Conservation (phyloP, 2,329 filamentous ascomycete species). For the Hirsutella thompsonii region DNA sequence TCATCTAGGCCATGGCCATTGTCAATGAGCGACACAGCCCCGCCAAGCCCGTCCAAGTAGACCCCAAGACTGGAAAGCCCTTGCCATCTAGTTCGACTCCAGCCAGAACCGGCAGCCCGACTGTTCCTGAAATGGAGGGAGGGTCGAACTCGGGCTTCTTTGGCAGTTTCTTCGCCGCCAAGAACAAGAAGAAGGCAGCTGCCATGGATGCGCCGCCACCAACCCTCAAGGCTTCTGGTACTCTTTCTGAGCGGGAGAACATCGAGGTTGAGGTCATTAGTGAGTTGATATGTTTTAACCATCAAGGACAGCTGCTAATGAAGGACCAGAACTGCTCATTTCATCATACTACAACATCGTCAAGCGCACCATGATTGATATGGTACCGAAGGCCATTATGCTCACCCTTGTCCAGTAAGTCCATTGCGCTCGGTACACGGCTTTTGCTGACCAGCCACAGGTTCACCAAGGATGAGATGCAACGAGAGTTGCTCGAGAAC, state of each 20-base stretch:
- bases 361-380: slow-evolving; percentile 96
- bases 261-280: slow-evolving; percentile 98
- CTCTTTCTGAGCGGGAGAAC: slow-evolving; percentile 81
- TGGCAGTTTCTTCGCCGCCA: slow-evolving; percentile 94
- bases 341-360: slow-evolving; percentile 98
- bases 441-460: slow-evolving; percentile 30
- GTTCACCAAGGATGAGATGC: slow-evolving; percentile 96
- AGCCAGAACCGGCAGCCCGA: slow-evolving; percentile 63
- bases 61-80: slow-evolving; percentile 97
- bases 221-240: slow-evolving; percentile 87
- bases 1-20: slow-evolving; percentile 73
- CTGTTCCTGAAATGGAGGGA: slow-evolving; percentile 38
- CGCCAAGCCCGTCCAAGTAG: slow-evolving; percentile 80
- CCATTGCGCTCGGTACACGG: neutral
- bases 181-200: slow-evolving; percentile 99
- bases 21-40: slow-evolving; percentile 85
- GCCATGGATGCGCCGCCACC: slow-evolving; percentile 95
- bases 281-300: slow-evolving; percentile 37
- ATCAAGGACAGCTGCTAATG: neutral
- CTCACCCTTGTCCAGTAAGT: slow-evolving; percentile 87
- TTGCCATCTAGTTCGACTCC: slow-evolving; percentile 55
- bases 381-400: slow-evolving; percentile 99
- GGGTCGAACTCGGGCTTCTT: slow-evolving; percentile 71
- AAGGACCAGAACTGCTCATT: slow-evolving; percentile 68
- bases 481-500: slow-evolving; percentile 88